Percentiles rank a stretch among this genome's conserved stretches.
Conservation (phyloP, 2,329 filamentous ascomycete species). For the Periconia macrospinosa region DNA sequence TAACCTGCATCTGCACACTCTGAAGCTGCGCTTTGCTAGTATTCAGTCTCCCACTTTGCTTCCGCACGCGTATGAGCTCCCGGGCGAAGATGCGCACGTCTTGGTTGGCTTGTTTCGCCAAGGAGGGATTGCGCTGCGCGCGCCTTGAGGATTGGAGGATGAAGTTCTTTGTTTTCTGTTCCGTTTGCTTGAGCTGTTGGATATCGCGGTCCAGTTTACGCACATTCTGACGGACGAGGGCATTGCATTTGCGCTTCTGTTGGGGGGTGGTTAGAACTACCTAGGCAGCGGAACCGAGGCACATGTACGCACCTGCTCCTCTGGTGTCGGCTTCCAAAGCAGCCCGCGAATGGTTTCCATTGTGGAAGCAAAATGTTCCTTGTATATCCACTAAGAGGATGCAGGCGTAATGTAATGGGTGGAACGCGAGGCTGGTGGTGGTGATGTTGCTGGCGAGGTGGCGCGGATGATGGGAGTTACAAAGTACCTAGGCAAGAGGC, state of each 20-base stretch:
- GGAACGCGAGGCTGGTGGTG: too few relatives aligned
- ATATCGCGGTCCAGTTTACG: slow-evolving; percentile 97
- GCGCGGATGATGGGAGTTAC: too few relatives aligned
- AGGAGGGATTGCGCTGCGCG: slow-evolving; percentile 76
- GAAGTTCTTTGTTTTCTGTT: slow-evolving; percentile 72
- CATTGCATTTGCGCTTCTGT: slow-evolving; percentile 93
- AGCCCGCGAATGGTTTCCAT: slow-evolving; percentile 90
- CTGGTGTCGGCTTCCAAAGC: slow-evolving; percentile 89
- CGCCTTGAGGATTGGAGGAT: slow-evolving; percentile 83
- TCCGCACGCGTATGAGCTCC: slow-evolving; percentile 82
- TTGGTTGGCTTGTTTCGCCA: slow-evolving; percentile 74
- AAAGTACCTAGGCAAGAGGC: too few relatives aligned
- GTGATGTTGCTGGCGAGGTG: too few relatives aligned
- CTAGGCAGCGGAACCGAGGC: not conserved
- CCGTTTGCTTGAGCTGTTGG: slow-evolving; percentile 72
- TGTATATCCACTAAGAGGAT: not conserved
- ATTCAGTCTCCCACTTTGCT: slow-evolving; percentile 71
- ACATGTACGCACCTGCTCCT: slow-evolving; percentile 72
- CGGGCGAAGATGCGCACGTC: slow-evolving; percentile 88
- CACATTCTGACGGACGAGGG: slow-evolving; percentile 83
- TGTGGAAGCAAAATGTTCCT: slow-evolving; percentile 8
- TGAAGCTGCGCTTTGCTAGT: slow-evolving; percentile 91
- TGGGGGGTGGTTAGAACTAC: slow-evolving; percentile 12
- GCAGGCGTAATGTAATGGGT: too few relatives aligned
- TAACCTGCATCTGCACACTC: slow-evolving; percentile 96